These are phyloP conservation scores for Cyberlindnera xylosilytica DNA, from an alignment of 805 yeast genomes.

Conservation along the genomic window DNA sequence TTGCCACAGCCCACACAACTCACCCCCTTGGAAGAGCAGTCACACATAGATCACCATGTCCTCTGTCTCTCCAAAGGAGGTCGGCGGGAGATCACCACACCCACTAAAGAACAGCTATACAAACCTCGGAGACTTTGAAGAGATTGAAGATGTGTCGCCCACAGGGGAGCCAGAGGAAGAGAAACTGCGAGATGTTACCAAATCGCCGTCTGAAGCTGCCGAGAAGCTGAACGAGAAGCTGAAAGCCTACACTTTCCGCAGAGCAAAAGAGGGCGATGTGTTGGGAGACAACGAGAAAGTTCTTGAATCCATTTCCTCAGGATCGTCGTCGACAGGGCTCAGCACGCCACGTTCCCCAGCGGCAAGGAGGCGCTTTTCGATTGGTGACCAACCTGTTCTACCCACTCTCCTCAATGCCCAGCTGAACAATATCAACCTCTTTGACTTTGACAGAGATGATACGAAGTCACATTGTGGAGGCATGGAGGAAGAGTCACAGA, in stretches of 20 bases:
- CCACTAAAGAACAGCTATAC: background rate
- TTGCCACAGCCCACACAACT: no score
- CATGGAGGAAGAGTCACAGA: constrained; percentile 3
- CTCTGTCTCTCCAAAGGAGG: background rate
- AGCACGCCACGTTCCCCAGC: constrained; percentile 7
- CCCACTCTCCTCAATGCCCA: constrained; percentile 28
- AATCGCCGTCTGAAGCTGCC: constrained; percentile 6
- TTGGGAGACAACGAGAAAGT: constrained; percentile 17
- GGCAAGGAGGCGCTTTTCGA: constrained; percentile 16
- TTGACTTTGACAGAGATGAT: constrained; percentile 17
- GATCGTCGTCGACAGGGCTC: constrained; percentile 10
- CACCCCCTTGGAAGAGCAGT: no score
- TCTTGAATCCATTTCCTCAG: constrained; percentile 16
- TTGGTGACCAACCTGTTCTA: constrained; percentile 24
- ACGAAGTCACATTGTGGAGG: constrained; percentile 3
- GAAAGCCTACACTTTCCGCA: constrained; percentile 9
- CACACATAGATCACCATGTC: no score
- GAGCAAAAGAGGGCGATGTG: constrained; percentile 6
- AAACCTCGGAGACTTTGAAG: background rate
- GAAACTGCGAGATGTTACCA: background rate
- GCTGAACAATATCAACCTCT: constrained; percentile 25
- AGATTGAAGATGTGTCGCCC: background rate
- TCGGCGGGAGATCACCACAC: background rate
- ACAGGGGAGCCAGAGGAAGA: background rate
- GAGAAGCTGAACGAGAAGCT: constrained; percentile 10